These are phyloP conservation scores for Monosporascus cannonballus DNA, from an alignment of 2,329 filamentous ascomycete species.

Conservation along the genomic window DNA sequence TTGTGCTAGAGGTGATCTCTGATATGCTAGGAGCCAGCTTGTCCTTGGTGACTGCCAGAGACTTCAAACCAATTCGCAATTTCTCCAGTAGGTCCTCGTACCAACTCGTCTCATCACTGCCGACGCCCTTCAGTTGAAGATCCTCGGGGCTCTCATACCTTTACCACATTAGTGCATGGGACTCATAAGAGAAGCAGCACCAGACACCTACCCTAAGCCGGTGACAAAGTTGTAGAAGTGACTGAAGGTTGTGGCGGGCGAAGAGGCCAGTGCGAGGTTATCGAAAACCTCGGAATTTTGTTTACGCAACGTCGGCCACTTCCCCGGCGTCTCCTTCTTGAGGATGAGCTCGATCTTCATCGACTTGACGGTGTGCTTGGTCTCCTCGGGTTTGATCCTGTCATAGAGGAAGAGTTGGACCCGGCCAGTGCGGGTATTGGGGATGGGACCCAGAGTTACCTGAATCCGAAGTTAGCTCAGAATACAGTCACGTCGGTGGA, in stretches of 20 bases:
- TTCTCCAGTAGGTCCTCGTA: slow-evolving; percentile 15
- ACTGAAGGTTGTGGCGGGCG: slow-evolving; percentile 6
- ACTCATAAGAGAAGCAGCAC: not conserved
- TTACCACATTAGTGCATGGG: slow-evolving; percentile 5
- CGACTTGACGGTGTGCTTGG: slow-evolving; percentile 59
- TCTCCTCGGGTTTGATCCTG: slow-evolving; percentile 54
- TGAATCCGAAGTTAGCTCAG: not conserved
- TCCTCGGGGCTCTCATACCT: slow-evolving; percentile 15
- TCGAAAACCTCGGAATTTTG: slow-evolving; percentile 35
- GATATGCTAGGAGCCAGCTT: not conserved
- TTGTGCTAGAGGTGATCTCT: no score
- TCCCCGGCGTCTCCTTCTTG: slow-evolving; percentile 60
- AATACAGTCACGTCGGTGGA: not conserved
- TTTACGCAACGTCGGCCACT: slow-evolving; percentile 54
- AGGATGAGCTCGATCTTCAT: slow-evolving; percentile 77
- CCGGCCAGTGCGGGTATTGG: slow-evolving; percentile 41
- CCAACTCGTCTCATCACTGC: slow-evolving; percentile 13
- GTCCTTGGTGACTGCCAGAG: slow-evolving; percentile 3
- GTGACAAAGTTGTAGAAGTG: slow-evolving; percentile 15
- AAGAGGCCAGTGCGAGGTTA: slow-evolving; percentile 14
- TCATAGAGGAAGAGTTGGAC: slow-evolving; percentile 61
- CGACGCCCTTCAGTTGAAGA: slow-evolving; percentile 13
- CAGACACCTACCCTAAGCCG: slow-evolving; percentile 15
- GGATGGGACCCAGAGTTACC: slow-evolving; percentile 33
- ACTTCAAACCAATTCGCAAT: slow-evolving; percentile 17